Conservation (phyloP, 352 stramenopile species). For the Pythium utonaiense region DNA sequence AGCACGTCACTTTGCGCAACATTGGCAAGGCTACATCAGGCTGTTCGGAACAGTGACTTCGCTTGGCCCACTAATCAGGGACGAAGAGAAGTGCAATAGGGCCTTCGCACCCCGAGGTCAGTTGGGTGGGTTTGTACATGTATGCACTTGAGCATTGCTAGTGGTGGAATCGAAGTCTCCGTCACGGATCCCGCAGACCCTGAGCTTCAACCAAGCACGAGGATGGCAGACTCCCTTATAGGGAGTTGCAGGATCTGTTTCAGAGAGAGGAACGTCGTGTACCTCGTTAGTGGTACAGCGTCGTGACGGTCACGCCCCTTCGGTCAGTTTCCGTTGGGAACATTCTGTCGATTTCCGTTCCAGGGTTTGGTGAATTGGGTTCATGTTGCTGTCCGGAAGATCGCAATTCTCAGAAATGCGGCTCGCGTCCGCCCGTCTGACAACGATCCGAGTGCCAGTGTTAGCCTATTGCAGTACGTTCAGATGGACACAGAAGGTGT, state of each 20-base stretch:
- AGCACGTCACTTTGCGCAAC: neutral
- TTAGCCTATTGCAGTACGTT: no score
- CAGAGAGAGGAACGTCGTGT: neutral
- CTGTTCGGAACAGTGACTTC: neutral
- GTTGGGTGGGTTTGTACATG: no score
- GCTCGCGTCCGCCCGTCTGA: neutral
- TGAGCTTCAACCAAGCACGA: no score
- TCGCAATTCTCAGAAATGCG: constrained; percentile 11
- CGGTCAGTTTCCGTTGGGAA: neutral
- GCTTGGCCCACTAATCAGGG: neutral
- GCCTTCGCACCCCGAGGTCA: no score
- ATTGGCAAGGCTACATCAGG: no score
- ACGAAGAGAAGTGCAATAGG: neutral
- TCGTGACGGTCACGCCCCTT: neutral
- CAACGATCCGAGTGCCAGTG: no score
- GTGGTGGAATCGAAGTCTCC: no score
- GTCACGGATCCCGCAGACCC: no score
- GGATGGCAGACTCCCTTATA: neutral
- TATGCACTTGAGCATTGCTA: no score
- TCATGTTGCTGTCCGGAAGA: neutral
- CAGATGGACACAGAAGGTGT: no score
- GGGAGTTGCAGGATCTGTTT: neutral
- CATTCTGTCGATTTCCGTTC: neutral
- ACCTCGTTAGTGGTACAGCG: neutral
- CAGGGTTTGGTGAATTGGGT: constrained; percentile 8